Percentiles rank a stretch among this genome's conserved stretches.
These are phyloP conservation scores for Alternaria longipes DNA, from an alignment of 2,329 filamentous ascomycete species.

Conservation along the genomic window DNA sequence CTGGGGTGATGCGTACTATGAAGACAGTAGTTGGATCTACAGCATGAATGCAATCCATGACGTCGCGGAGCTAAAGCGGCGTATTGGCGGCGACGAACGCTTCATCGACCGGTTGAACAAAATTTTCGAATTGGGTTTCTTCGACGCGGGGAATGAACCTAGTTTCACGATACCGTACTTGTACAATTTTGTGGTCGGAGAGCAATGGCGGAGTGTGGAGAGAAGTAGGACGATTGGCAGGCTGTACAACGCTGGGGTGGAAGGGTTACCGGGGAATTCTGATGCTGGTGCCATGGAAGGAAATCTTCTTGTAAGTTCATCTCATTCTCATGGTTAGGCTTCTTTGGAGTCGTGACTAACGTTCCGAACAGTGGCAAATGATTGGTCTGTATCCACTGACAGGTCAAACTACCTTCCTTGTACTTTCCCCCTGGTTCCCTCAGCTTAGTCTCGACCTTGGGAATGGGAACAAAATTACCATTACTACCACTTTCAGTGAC, in stretches of 20 bases:
- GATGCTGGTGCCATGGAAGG: constrained; percentile 78
- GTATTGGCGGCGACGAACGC: constrained; percentile 38
- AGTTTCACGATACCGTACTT: constrained; percentile 73
- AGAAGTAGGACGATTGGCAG: constrained; percentile 68
- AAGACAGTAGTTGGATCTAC: constrained; percentile 71
- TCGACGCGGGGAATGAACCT: constrained; percentile 74
- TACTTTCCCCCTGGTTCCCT: constrained; percentile 57
- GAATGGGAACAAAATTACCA: constrained; percentile 61
- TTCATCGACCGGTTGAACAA: constrained; percentile 60
- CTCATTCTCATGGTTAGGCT: not conserved
- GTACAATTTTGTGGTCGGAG: constrained; percentile 68
- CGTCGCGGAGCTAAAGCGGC: constrained; percentile 62
- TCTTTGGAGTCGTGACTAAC: constrained; percentile 7
- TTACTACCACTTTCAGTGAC: constrained; percentile 57
- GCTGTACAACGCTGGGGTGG: constrained; percentile 61
- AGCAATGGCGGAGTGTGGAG: constrained; percentile 69
- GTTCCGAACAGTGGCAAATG: constrained; percentile 40
- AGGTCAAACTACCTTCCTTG: constrained; percentile 72
- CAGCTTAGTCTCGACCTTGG: constrained; percentile 68
- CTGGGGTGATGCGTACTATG: constrained; percentile 70
- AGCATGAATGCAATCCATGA: constrained; percentile 76
- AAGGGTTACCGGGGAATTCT: constrained; percentile 73
- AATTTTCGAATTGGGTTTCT: constrained; percentile 66
- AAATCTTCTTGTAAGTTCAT: constrained; percentile 58
- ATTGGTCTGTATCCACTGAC: constrained; percentile 59